phyloP scores from a whole-genome alignment of 1,139 yeast species.

The Debaryomyces psychrophilus region DNA sequence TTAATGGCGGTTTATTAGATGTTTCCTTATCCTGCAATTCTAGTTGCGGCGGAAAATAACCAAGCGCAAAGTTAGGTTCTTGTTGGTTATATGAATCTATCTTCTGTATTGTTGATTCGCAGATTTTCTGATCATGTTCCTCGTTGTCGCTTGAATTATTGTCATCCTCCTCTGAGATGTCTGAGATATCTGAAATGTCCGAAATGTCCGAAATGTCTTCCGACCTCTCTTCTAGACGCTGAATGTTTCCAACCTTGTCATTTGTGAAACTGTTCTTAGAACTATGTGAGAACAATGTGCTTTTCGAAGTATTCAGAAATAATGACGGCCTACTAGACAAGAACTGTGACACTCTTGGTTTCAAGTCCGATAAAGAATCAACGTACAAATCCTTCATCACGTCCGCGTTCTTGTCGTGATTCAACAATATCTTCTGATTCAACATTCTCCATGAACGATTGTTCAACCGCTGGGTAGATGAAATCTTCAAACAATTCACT shows the following conservation, averaged over 20 bases:
- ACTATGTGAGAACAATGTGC: constrained; percentile 25
- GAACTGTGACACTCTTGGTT: constrained; percentile 19
- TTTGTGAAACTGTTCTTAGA: constrained; percentile 22
- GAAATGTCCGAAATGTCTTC: constrained; percentile 16
- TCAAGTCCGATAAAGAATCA: constrained; percentile 15
- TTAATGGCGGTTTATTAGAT: constrained; percentile 3
- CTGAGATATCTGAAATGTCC: constrained; percentile 33
- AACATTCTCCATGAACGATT: constrained; percentile 35
- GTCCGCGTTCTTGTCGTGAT: neutral
- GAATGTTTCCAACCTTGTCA: constrained; percentile 8
- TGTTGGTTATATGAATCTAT: neutral
- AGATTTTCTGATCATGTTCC: constrained; percentile 10
- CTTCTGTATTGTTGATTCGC: neutral
- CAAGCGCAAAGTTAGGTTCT: constrained; percentile 6
- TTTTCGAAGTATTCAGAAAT: constrained; percentile 21
- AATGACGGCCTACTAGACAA: constrained; percentile 17
- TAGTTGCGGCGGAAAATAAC: constrained; percentile 5
- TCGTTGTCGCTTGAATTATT: constrained; percentile 11
- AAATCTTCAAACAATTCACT: constrained; percentile 11
- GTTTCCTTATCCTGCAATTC: neutral
- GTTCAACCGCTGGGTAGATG: constrained; percentile 24
- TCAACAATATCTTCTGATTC: constrained; percentile 15
- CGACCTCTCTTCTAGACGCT: constrained; percentile 12
- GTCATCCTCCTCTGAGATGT: constrained; percentile 29
- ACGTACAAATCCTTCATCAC: constrained; percentile 13